phyloP scores from a whole-genome alignment of 2,329 filamentous ascomycete genomes.

The Tolypocladium sp. region DNA sequence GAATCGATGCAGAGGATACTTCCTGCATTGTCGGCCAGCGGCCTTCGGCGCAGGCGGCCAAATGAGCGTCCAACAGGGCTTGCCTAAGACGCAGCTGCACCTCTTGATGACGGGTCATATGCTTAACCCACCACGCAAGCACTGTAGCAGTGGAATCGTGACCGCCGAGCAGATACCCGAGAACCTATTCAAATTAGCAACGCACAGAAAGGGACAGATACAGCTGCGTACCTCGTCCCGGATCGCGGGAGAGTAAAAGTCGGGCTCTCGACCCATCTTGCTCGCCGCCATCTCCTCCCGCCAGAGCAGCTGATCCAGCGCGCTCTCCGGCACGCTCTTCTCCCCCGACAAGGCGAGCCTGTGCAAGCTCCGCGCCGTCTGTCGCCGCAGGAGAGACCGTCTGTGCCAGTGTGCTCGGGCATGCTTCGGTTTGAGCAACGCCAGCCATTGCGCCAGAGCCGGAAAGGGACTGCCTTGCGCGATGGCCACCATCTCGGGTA shows the following conservation, averaged over 20 bases:
- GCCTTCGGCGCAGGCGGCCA: slow-evolving; percentile 8
- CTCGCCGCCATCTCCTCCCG: slow-evolving; percentile 21
- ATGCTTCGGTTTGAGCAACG: slow-evolving; percentile 14
- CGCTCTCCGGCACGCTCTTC: slow-evolving; percentile 8
- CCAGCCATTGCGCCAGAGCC: slow-evolving; percentile 9
- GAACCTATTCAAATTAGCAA: slow-evolving; percentile 7
- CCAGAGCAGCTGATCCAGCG: slow-evolving; percentile 23
- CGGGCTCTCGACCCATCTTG: slow-evolving; percentile 17
- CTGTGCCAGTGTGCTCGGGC: slow-evolving; percentile 15
- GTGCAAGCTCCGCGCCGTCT: slow-evolving; percentile 11
- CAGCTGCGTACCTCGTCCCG: slow-evolving; percentile 20
- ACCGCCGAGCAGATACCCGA: slow-evolving; percentile 19
- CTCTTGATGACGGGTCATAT: slow-evolving; percentile 12
- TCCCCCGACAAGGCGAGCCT: slow-evolving; percentile 6
- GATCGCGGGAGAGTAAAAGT: slow-evolving; percentile 22
- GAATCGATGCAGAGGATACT: slow-evolving; percentile 15
- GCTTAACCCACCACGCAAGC: slow-evolving; percentile 20
- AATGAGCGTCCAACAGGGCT: slow-evolving; percentile 12
- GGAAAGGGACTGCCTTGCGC: slow-evolving; percentile 13
- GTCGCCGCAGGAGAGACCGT: slow-evolving; percentile 9
- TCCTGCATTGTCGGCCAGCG: slow-evolving; percentile 20
- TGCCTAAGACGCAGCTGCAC: slow-evolving; percentile 15
- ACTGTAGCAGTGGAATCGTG: slow-evolving; percentile 18
- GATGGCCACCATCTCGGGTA: slow-evolving; percentile 15
- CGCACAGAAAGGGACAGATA: neutral